Evolutionary conservation across 495 filamentous ascomycete genomes (phyloP).

Genomic region (Trichodelitschia bisporula): DNA sequence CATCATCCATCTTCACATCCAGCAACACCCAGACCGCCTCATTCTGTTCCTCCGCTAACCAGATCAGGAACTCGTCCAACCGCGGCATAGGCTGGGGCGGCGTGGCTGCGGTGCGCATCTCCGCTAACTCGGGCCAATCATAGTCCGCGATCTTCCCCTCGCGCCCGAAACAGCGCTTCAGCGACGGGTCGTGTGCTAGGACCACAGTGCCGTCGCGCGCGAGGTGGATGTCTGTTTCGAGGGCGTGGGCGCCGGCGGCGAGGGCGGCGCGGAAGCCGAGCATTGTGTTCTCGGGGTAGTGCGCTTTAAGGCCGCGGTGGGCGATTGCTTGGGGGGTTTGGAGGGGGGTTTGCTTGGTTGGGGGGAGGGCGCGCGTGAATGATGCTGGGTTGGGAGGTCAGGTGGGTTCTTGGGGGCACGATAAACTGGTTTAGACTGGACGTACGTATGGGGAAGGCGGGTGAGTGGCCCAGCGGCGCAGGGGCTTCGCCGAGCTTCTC

Average conservation of each 20-base stretch:
- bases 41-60: slow-evolving; percentile 30
- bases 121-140: slow-evolving; percentile 45
- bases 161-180: slow-evolving; percentile 59
- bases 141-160: slow-evolving; percentile 46
- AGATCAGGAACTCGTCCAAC: slow-evolving; percentile 50
- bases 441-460: no score
- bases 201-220: slow-evolving; percentile 67
- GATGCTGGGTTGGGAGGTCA: slow-evolving; percentile 7
- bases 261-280: slow-evolving; percentile 50
- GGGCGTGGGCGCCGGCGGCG: slow-evolving; percentile 44
- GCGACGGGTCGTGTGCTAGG: slow-evolving; percentile 50
- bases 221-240: slow-evolving; percentile 76
- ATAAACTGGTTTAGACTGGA: no score
- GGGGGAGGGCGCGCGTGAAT: slow-evolving; percentile 11
- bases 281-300: slow-evolving; percentile 72
- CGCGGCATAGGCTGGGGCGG: slow-evolving; percentile 51
- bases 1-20: slow-evolving; percentile 67
- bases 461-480: no score
- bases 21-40: slow-evolving; percentile 59
- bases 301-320: slow-evolving; percentile 62
- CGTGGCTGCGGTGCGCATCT: slow-evolving; percentile 35
- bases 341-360: slow-evolving; percentile 11
- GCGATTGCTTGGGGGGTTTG: slow-evolving; percentile 50
- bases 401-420: no score
- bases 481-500: no score